phyloP scores from a whole-genome alignment of 2,329 filamentous ascomycete genomes.

The Chaetomiaceae sp. region DNA sequence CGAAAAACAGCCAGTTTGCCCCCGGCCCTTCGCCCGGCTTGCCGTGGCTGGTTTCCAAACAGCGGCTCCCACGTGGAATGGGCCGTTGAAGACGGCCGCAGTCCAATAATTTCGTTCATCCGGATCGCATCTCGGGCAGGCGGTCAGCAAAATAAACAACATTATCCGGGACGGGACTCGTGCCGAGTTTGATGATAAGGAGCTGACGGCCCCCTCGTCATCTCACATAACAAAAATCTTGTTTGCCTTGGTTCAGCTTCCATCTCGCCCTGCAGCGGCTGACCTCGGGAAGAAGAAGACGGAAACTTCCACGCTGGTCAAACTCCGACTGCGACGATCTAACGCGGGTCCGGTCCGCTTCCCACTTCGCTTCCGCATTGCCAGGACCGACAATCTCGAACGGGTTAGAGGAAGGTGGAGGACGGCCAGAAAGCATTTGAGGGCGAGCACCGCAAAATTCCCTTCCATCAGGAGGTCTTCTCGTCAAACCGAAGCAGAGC shows the following conservation, averaged over 20 bases:
- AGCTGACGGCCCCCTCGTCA: slow-evolving; percentile 1
- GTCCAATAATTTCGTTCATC: slow-evolving; percentile 15
- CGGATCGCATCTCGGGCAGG: slow-evolving; percentile 14
- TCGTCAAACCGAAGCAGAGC: neutral
- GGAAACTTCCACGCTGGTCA: too few relatives aligned
- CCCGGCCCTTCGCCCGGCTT: slow-evolving; percentile 7
- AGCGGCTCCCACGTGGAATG: slow-evolving; percentile 10
- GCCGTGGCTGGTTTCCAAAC: neutral
- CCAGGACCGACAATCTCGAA: slow-evolving; percentile 10
- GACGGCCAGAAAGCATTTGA: neutral
- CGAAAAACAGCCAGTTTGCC: slow-evolving; percentile 1
- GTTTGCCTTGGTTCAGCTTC: slow-evolving; percentile 1
- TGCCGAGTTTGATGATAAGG: slow-evolving; percentile 11
- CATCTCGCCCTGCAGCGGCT: neutral
- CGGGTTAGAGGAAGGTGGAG: slow-evolving; percentile 5
- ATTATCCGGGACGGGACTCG: neutral
- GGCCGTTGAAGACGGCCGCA: slow-evolving; percentile 17
- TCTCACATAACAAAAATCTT: neutral
- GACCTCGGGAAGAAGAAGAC: neutral
- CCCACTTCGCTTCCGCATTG: slow-evolving; percentile 7
- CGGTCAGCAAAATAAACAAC: slow-evolving; percentile 24
- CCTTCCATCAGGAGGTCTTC: too few relatives aligned
- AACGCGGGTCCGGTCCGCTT: slow-evolving; percentile 15
- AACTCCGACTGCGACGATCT: slow-evolving; percentile 24
- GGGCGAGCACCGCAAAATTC: too few relatives aligned